Percentiles rank a stretch among this genome's conserved stretches.
These are phyloP conservation scores for Ophiorrhiza pumila DNA, from an alignment of 257 asterid species.

Conservation along the genomic window DNA sequence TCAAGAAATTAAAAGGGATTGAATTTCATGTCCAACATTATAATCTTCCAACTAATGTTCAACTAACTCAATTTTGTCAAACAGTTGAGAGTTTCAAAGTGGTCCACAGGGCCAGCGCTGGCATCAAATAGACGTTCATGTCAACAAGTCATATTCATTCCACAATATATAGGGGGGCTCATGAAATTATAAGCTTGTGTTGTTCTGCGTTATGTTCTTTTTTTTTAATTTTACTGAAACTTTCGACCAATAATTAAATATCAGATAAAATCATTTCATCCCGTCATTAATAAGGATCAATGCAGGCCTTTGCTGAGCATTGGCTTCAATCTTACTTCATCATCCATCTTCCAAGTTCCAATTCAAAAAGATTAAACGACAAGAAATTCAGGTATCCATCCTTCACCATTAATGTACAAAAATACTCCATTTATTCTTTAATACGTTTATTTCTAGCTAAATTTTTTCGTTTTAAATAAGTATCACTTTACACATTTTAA, in stretches of 20 bases:
- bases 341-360: background rate
- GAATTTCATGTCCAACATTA: background rate
- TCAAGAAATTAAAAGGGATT: background rate
- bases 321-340: constrained; percentile 11
- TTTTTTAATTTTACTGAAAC: too few species aligned
- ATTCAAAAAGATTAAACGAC: background rate
- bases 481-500: too few species aligned
- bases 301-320: too few species aligned
- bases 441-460: background rate
- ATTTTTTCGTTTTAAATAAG: too few species aligned
- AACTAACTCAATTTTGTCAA: constrained; percentile 9
- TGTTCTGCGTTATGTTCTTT: too few species aligned
- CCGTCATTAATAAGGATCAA: too few species aligned
- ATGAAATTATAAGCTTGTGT: too few species aligned
- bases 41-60: constrained; percentile 20
- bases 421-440: too few species aligned
- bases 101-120: background rate
- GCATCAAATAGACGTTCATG: background rate
- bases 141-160: too few species aligned
- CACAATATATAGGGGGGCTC: too few species aligned
- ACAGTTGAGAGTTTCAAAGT: background rate
- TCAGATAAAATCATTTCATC: too few species aligned
- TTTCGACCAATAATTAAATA: too few species aligned
- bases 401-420: constrained; percentile 14
- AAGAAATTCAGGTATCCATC: background rate